Base-by-base conservation (phyloP, 306 rosid genomes). In the Lathyrus oleraceus region DNA sequence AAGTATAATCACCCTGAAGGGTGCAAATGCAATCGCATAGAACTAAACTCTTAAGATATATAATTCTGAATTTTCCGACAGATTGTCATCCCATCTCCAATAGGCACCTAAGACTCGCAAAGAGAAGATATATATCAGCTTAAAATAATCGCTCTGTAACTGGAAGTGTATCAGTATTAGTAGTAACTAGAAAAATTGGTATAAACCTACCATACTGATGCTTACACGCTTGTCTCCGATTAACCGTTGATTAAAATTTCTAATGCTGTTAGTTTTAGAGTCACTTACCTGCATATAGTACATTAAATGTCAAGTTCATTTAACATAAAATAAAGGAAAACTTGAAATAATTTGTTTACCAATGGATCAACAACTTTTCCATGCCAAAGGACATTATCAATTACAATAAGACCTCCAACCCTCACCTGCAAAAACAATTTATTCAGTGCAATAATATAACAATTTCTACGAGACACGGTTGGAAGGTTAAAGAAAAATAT, bases 21-120 rank as follows among this genome's bases (percentile, higher is more conserved):
- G 56, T 28, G 56, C 13, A 64, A 43, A 38, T n/a, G 44, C 61
- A 57, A 19, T 17, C 12, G 20, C 65, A n/a, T 25, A 56, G 43
- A 56, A 66, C 74, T 10, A 28, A 56, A 5, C 19, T 54, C 10
- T 14, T 63, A 1, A n/a, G n/a, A n/a, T n/a, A n/a, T n/a, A n/a
- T n/a, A n/a, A n/a, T n/a, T n/a, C n/a, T n/a, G n/a, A n/a, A n/a
- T n/a, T n/a, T 88, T 93, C 25, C 86, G 86, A 76, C 98, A 90
- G 61, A 93, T 88, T 43, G 97, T 93, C 76, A 93, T 90, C 64
- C 98, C 98, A 80, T 93, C 98, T 77, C 98, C 98, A 19, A 93
- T 90, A 11, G 98, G 90, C 51, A 93, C 97, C 98, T 93, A 73
- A 75, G 35, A 67, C 35, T 27, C 78, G n/a, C 72, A 57, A 73